phyloP scores from a whole-genome alignment of 805 yeast species.

The Spathaspora sp. region DNA sequence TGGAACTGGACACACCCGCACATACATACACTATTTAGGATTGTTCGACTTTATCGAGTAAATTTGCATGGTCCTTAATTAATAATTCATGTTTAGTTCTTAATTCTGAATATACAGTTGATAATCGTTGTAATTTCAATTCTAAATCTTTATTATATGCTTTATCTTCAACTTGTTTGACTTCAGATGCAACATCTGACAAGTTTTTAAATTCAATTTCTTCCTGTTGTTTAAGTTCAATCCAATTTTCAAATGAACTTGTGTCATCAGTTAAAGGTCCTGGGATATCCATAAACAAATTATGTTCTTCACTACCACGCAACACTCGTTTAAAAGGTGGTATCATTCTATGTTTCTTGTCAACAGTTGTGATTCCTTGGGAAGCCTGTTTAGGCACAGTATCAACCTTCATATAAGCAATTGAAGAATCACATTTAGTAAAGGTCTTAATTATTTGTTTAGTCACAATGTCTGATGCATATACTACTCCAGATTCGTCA shows the following conservation, averaged over 20 bases:
- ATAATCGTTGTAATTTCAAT: slow-evolving; percentile 43
- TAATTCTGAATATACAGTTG: slow-evolving; percentile 56
- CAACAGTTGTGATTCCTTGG: slow-evolving; percentile 12
- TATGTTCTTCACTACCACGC: slow-evolving; percentile 40
- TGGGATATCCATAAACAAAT: slow-evolving; percentile 35
- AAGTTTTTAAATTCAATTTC: slow-evolving; percentile 49
- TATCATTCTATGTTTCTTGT: slow-evolving; percentile 43
- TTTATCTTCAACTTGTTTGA: slow-evolving; percentile 14
- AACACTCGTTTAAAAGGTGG: slow-evolving; percentile 65
- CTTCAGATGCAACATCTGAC: slow-evolving; percentile 37
- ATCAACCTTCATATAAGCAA: slow-evolving; percentile 25
- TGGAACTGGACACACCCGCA: no score
- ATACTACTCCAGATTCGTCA: slow-evolving; percentile 65
- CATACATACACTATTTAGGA: neutral
- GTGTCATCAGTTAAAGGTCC: slow-evolving; percentile 11
- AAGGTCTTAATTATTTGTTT: slow-evolving; percentile 64
- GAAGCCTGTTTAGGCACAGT: slow-evolving; percentile 14
- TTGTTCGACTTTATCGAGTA: slow-evolving; percentile 16
- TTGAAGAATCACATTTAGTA: slow-evolving; percentile 34
- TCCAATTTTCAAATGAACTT: slow-evolving; percentile 43
- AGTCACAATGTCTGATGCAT: slow-evolving; percentile 64
- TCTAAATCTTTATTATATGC: slow-evolving; percentile 5
- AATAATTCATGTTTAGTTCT: slow-evolving; percentile 59
- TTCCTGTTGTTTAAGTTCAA: slow-evolving; percentile 46
- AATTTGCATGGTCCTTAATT: slow-evolving; percentile 45